These are phyloP conservation scores for Phyllosticta citrichinensis DNA, from an alignment of 2,329 filamentous ascomycete species.

Conservation along the genomic window DNA sequence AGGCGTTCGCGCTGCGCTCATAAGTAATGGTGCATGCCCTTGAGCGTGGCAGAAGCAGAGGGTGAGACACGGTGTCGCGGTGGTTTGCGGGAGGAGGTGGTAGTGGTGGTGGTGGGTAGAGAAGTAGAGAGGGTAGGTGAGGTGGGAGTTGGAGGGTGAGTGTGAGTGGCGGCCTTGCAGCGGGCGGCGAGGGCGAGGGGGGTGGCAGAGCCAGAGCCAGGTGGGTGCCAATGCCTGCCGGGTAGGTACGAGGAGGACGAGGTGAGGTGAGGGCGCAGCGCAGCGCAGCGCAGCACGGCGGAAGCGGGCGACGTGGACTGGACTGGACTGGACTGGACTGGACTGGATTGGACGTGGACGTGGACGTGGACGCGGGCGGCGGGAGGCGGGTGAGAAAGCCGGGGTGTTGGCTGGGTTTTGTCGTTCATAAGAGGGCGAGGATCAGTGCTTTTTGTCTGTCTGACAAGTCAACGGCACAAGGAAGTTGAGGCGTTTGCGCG, in stretches of 20 bases:
- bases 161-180: slow-evolving; percentile 10
- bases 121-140: background rate
- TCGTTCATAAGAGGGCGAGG: slow-evolving; percentile 9
- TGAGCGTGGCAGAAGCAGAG: slow-evolving; percentile 9
- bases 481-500: slow-evolving; percentile 10
- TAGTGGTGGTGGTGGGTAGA: too few relatives aligned
- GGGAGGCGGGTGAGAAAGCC: slow-evolving; percentile 7
- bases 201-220: background rate
- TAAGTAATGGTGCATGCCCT: slow-evolving; percentile 8
- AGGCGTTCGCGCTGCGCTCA: slow-evolving; percentile 6
- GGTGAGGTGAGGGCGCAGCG: background rate
- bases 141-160: background rate
- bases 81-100: background rate
- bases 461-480: slow-evolving; percentile 10
- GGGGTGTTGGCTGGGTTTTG: background rate
- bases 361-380: background rate
- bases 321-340: too few relatives aligned
- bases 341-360: too few relatives aligned
- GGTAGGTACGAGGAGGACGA: too few relatives aligned
- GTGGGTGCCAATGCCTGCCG: too few relatives aligned
- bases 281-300: background rate
- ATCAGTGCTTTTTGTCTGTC: slow-evolving; percentile 10
- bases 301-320: too few relatives aligned
- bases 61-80: slow-evolving; percentile 6
- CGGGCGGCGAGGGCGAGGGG: background rate